These are phyloP conservation scores for Limonium bicolor DNA, from an alignment of 148 eudicot genomes.

Conservation along the genomic window DNA sequence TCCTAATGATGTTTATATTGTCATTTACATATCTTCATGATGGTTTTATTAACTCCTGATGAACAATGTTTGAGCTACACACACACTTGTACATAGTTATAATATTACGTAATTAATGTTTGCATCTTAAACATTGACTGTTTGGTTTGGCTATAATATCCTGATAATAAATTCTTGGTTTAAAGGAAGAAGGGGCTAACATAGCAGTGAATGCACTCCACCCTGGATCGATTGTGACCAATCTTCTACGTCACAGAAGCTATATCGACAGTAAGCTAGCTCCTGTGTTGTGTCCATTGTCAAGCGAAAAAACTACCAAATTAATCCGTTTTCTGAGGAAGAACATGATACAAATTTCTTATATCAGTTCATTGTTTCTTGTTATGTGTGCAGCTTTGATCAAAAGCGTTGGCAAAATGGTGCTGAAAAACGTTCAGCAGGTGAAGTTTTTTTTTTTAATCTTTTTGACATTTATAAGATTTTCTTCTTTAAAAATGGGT, in stretches of 20 bases:
- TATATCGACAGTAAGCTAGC: slow-evolving; percentile 33
- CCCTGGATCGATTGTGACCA: slow-evolving; percentile 80
- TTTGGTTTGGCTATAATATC: too few species aligned
- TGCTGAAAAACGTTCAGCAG: slow-evolving; percentile 55
- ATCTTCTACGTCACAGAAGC: slow-evolving; percentile 44
- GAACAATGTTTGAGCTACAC: too few species aligned
- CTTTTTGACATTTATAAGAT: too few species aligned
- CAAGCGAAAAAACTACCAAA: neutral
- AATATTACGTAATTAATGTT: neutral
- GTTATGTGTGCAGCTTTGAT: slow-evolving; percentile 28
- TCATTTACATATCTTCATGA: too few species aligned
- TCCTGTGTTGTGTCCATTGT: neutral
- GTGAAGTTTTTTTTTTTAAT: slow-evolving; percentile 14
- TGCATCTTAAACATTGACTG: neutral
- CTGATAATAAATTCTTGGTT: neutral
- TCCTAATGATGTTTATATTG: too few species aligned
- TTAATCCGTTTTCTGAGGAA: neutral
- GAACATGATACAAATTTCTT: neutral
- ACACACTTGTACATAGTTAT: neutral
- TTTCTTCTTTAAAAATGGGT: too few species aligned
- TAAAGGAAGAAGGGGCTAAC: slow-evolving; percentile 60
- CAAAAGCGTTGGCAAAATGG: slow-evolving; percentile 35
- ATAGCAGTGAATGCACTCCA: slow-evolving; percentile 80
- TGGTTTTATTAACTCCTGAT: too few species aligned
- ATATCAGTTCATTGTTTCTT: slow-evolving; percentile 2